phyloP scores from a whole-genome alignment of 2,329 filamentous ascomycete genomes.

The Dactylellina parvicollis region DNA sequence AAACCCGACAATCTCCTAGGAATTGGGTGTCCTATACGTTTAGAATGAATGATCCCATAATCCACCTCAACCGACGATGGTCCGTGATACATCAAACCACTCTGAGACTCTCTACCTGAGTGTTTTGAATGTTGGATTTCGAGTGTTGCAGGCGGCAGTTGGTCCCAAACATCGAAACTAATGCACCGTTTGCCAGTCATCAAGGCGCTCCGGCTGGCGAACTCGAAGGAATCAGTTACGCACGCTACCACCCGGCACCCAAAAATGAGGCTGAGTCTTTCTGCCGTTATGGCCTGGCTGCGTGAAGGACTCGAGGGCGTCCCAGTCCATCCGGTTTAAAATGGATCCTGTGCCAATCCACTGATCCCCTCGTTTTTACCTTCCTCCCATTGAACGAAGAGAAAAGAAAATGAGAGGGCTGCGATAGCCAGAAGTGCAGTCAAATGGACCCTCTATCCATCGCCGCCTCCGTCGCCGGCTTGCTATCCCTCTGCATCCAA shows the following conservation, averaged over 20 bases:
- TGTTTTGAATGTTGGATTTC: constrained; percentile 12
- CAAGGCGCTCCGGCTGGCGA: constrained; percentile 37
- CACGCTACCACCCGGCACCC: not conserved
- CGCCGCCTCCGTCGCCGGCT: constrained; percentile 41
- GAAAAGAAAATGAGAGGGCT: constrained; percentile 14
- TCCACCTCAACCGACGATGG: no score
- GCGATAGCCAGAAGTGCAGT: constrained; percentile 44
- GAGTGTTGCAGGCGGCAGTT: constrained; percentile 3
- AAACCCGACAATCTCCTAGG: no score
- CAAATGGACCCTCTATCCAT: constrained; percentile 52
- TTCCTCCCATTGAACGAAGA: not conserved
- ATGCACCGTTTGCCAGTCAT: constrained; percentile 19
- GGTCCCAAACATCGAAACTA: no score
- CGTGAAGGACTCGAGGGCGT: not conserved
- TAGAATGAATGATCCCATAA: no score
- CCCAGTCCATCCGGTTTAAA: constrained; percentile 18
- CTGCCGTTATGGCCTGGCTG: constrained; percentile 8
- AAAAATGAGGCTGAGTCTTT: constrained; percentile 26
- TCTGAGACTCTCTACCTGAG: no score
- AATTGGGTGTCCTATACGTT: no score
- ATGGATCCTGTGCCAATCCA: constrained; percentile 36
- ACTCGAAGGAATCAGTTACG: no score
- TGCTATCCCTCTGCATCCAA: constrained; percentile 44
- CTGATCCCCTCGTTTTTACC: not conserved
- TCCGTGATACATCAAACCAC: no score